Percentiles rank a stretch among this genome's conserved stretches.
These are phyloP conservation scores for Fusarium armeniacum DNA, from an alignment of 2,329 filamentous ascomycete species.

Conservation along the genomic window DNA sequence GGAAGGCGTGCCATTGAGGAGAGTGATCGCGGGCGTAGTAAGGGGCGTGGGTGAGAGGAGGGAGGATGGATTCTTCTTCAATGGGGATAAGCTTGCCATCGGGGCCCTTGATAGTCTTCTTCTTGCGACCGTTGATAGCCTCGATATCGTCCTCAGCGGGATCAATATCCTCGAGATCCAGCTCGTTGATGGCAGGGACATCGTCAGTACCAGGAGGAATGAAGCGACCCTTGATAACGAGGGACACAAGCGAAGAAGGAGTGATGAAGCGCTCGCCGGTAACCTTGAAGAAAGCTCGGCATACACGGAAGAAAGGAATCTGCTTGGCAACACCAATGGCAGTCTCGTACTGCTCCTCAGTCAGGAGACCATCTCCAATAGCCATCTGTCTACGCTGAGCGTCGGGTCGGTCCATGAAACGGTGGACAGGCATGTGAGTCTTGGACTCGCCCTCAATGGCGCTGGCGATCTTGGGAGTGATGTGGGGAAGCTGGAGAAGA, in stretches of 20 bases:
- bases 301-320: constrained; percentile 85
- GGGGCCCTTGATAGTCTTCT: constrained; percentile 73
- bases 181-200: constrained; percentile 79
- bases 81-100: constrained; percentile 70
- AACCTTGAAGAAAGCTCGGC: constrained; percentile 98
- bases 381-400: constrained; percentile 78
- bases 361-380: constrained; percentile 78
- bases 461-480: constrained; percentile 76
- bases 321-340: constrained; percentile 84
- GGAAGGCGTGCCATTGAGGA: constrained; percentile 93
- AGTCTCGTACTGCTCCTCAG: constrained; percentile 80
- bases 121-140: constrained; percentile 83
- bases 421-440: constrained; percentile 82
- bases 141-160: constrained; percentile 93
- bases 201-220: constrained; percentile 86
- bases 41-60: constrained; percentile 90
- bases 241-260: constrained; percentile 89
- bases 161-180: constrained; percentile 91
- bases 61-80: constrained; percentile 76
- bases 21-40: constrained; percentile 91
- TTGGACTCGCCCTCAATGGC: constrained; percentile 82
- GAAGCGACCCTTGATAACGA: constrained; percentile 95
- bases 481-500: constrained; percentile 90
- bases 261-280: constrained; percentile 94
- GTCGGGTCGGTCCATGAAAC: constrained; percentile 89